Conservation (phyloP, 1,284 basidiomycete species). For the Apiotrichum porosum region DNA sequence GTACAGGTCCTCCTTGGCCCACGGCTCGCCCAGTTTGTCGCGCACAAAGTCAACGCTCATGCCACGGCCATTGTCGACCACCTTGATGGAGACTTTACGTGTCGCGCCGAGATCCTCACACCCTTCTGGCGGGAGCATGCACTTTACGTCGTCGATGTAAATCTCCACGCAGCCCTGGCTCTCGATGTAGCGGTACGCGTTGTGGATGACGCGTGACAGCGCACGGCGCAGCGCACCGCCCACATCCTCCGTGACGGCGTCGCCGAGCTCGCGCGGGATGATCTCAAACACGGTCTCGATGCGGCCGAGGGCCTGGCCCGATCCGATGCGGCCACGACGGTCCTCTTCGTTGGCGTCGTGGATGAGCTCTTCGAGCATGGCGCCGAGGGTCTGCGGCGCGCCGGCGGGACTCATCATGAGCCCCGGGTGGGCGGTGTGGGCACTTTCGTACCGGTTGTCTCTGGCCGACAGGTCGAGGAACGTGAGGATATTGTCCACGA, state of each 20-base stretch:
- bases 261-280: conserved; percentile 35
- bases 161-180: conserved; percentile 41
- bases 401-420: conserved; percentile 13
- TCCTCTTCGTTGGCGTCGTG: conserved; percentile 36
- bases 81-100: conserved; percentile 34
- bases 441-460: conserved; percentile 19
- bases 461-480: conserved; percentile 38
- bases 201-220: conserved; percentile 36
- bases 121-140: conserved; percentile 32
- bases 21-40: conserved; percentile 34
- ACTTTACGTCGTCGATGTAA: conserved; percentile 36
- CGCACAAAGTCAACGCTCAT: conserved; percentile 39
- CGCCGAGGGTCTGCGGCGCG: conserved; percentile 25
- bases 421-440: background rate
- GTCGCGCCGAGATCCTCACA: conserved; percentile 34
- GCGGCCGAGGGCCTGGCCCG: conserved; percentile 23
- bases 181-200: conserved; percentile 45
- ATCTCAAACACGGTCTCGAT: conserved; percentile 45
- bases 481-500: conserved; percentile 46
- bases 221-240: conserved; percentile 38
- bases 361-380: conserved; percentile 42
- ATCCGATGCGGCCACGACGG: conserved; percentile 20
- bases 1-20: conserved; percentile 42
- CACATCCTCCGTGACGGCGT: conserved; percentile 37
- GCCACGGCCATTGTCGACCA: conserved; percentile 36